A percentile compares a stretch with the other conserved stretches of the same genome.
Conservation (phyloP, 495 filamentous ascomycete genomes). For the Evernia prunastri region DNA sequence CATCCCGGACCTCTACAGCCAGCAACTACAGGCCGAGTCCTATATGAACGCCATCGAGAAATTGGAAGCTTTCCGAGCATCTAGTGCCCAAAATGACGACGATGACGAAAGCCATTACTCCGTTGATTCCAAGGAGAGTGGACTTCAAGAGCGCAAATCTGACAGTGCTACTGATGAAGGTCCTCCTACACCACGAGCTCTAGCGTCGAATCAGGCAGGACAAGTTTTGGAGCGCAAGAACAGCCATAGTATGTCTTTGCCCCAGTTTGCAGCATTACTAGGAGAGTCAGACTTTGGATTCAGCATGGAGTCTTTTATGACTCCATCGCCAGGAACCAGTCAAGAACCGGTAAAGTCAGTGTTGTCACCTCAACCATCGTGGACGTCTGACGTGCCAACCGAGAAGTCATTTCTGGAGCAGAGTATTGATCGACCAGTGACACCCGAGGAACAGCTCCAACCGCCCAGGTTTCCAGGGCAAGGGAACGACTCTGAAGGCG, state of each 20-base stretch:
- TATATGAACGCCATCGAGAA: conserved; percentile 45
- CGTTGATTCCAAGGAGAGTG: conserved; percentile 31
- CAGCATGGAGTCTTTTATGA: conserved; percentile 47
- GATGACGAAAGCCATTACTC: conserved; percentile 49
- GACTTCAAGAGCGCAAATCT: conserved; percentile 21
- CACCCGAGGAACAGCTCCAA: conserved; percentile 52
- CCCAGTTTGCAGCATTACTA: conserved; percentile 43
- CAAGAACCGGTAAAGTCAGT: conserved; percentile 19
- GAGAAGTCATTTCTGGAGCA: conserved; percentile 21
- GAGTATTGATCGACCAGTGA: conserved; percentile 51
- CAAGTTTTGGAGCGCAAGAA: conserved; percentile 12
- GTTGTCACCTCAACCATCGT: conserved; percentile 10
- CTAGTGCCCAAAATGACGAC: conserved; percentile 37
- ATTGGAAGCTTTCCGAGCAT: conserved; percentile 41
- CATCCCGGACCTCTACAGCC: conserved; percentile 54
- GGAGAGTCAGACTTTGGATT: conserved; percentile 44
- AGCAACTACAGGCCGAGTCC: conserved; percentile 33
- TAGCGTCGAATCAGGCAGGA: conserved; percentile 9
- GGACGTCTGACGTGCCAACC: background rate
- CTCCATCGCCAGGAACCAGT: conserved; percentile 40
- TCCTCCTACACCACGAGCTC: conserved; percentile 32
- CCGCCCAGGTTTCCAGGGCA: conserved; percentile 44
- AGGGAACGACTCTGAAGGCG: conserved; percentile 46
- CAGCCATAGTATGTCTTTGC: conserved; percentile 33
- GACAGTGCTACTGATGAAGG: conserved; percentile 28